A percentile compares a stretch with the other conserved stretches of the same genome.
These are phyloP conservation scores for Pseudovirgaria hyperparasitica DNA, from an alignment of 2,329 filamentous ascomycete species.

Conservation along the genomic window DNA sequence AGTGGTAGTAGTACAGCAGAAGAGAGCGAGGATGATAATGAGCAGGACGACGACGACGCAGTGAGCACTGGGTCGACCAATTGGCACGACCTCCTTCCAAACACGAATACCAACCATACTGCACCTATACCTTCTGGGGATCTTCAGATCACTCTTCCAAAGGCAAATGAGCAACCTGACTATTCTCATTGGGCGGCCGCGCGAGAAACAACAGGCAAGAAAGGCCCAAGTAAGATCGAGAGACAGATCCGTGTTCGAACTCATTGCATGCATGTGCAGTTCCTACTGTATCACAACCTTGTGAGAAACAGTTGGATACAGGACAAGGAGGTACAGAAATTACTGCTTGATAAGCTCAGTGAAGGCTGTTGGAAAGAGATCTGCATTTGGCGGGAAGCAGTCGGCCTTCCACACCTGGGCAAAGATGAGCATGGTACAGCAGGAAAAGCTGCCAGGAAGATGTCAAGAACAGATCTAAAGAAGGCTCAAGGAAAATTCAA, in stretches of 20 bases:
- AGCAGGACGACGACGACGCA: slow-evolving; percentile 16
- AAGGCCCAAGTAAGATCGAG: slow-evolving; percentile 76
- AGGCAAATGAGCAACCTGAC: slow-evolving; percentile 10
- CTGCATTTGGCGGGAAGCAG: slow-evolving; percentile 45
- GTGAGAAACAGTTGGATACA: slow-evolving; percentile 35
- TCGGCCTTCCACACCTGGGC: slow-evolving; percentile 65
- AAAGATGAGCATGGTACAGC: slow-evolving; percentile 61
- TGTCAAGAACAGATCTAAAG: slow-evolving; percentile 24
- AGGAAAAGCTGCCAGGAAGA: slow-evolving; percentile 52
- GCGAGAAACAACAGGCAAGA: no score
- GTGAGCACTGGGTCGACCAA: slow-evolving; percentile 24
- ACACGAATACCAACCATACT: slow-evolving; percentile 20
- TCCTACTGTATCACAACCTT: slow-evolving; percentile 80
- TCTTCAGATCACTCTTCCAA: slow-evolving; percentile 55
- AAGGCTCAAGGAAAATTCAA: slow-evolving; percentile 25
- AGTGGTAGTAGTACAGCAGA: slow-evolving; percentile 23
- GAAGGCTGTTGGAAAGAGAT: slow-evolving; percentile 22
- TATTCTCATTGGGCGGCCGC: slow-evolving; percentile 33
- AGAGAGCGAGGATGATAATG: slow-evolving; percentile 24
- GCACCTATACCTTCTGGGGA: slow-evolving; percentile 47
- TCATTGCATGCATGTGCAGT: slow-evolving; percentile 81
- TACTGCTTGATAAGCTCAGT: slow-evolving; percentile 16
- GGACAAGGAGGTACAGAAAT: slow-evolving; percentile 20
- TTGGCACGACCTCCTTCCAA: slow-evolving; percentile 21
- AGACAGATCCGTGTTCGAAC: slow-evolving; percentile 63